Evolutionary conservation across 1,139 yeast genomes (phyloP), one percentile per base, ranked within the genome.

Genomic region (Kodamaea ohmeri): DNA sequence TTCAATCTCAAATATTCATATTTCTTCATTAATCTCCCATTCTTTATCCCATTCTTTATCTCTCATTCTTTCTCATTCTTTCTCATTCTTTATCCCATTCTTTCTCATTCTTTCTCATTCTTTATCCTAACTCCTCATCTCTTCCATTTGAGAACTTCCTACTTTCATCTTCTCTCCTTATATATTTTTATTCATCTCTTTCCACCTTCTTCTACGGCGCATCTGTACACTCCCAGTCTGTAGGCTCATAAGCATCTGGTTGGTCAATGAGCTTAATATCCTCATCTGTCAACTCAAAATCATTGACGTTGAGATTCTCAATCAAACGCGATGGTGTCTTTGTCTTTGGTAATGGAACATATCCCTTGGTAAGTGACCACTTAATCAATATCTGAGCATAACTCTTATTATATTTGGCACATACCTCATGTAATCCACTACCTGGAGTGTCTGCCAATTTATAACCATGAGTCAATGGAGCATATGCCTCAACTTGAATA

Each of bases 161-260:
- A n/a, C n/a, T n/a, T n/a, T n/a, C n/a, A n/a, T n/a, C n/a, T n/a
- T n/a, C n/a, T n/a, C n/a, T n/a, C n/a, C n/a, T n/a, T n/a, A n/a
- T 20, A 20, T 20, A 9, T 20, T 20, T 6, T 20, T 20, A 6
- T 9, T 20, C 27, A 6, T 25, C 11, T 5, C 12, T 26, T 26
- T 18, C n/a, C n/a, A 16, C 7, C n/a, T 18, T 29, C 3, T 6
- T 16, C 19, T 25, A 75, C 36, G 78, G 78, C 6, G 25, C 32
- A 21, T 73, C 75, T 4, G 79, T 73, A 46, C 80, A 75, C 52
- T 80, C 86, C 87, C 87, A 80, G 50, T 80, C 86, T 2, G 85
- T 79, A 13, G 85, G 85, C 43, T 80, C 85, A 45, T 80, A 77
- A 2, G 75, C 76, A 20, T 51, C 55, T 1, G 69, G 69, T 39